Percentiles rank a stretch among this genome's conserved stretches.
Evolutionary conservation across 257 asterid genomes (phyloP).

Genomic region (Solanum virginianum): DNA sequence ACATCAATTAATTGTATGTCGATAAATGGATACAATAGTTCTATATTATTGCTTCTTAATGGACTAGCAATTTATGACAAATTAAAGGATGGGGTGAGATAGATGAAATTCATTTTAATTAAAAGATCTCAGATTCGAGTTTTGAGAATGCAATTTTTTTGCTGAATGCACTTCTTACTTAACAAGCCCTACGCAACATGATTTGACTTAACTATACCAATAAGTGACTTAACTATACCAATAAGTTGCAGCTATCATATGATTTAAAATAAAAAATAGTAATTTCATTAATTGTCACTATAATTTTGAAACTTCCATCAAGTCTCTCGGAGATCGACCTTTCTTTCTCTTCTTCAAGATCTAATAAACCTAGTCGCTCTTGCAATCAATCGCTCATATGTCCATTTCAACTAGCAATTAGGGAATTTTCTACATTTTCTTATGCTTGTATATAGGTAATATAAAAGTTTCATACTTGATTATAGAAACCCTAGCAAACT

Average conservation of each 20-base stretch:
- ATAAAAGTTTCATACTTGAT: too few relatives aligned
- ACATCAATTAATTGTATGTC: neutral
- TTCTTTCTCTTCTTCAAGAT: neutral
- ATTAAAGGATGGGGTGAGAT: neutral
- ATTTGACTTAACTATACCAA: neutral
- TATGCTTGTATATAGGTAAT: neutral
- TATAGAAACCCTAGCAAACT: neutral
- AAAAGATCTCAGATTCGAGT: neutral
- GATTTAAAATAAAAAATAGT: neutral
- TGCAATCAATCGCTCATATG: neutral
- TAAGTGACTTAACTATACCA: neutral
- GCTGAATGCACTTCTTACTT: neutral
- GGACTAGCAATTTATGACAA: neutral
- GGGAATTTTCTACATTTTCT: neutral
- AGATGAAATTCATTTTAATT: neutral
- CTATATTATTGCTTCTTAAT: neutral
- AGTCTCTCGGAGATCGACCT: neutral
- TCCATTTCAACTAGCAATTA: neutral
- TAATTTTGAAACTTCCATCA: neutral
- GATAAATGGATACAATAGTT: neutral
- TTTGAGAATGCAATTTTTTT: neutral
- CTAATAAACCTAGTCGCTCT: neutral
- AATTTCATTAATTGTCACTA: neutral
- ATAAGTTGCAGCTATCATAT: neutral
- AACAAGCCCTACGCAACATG: accelerated